Base-by-base conservation (phyloP, 768 basidiomycete species). In the Termitomyces titanicus region DNA sequence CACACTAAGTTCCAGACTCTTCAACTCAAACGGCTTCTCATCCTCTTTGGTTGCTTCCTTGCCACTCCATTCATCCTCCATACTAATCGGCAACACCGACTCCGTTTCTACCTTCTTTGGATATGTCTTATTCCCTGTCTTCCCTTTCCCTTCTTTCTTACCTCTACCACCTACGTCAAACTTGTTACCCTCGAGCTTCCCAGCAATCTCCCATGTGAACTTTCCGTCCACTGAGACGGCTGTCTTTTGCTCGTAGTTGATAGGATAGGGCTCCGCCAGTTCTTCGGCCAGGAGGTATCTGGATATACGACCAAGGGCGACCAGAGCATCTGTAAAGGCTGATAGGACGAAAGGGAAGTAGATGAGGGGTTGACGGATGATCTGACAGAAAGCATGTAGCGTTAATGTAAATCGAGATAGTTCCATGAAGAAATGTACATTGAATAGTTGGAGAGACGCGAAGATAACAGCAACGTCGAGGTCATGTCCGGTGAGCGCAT, bases 401-500 rank as follows among this genome's bases (percentile, higher is more conserved):
- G 22, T 40, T 43, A 31, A 15, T 29, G 29, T 29, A 22, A 5
- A 10, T 35, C n/a, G 11, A 29, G 39, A n/a, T n/a, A 2, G 25
- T 11, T 81, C 35, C 20, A 46, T 29, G n/a, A 35, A 13, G 18
- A 56, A 15, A 52, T 52, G 34, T 45, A 64, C 79, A 58, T 83
- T 83, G 71, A 84, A 83, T 17, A 82, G 70, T 54, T 84, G 83
- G 10, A 86, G 68, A 3, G 79, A 79, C 0, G 75, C 69, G 64
- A 86, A 85, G 52, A 86, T 80, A 48, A 74, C 69, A 0, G 82
- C 78, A 1, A 82, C 68, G 53, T 79, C 74, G 13, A 86, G 73
- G 10, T 68, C 63, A 56, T 85, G 81, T 6, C 81, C 81, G 22
- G 69, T 79, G 13, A 86, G 67, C 0, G 75, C 74, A 61, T 87